Percentiles rank a stretch among this genome's conserved stretches.
phyloP scores from a whole-genome alignment of 2,329 filamentous ascomycete species.

The Polychaeton citri region DNA sequence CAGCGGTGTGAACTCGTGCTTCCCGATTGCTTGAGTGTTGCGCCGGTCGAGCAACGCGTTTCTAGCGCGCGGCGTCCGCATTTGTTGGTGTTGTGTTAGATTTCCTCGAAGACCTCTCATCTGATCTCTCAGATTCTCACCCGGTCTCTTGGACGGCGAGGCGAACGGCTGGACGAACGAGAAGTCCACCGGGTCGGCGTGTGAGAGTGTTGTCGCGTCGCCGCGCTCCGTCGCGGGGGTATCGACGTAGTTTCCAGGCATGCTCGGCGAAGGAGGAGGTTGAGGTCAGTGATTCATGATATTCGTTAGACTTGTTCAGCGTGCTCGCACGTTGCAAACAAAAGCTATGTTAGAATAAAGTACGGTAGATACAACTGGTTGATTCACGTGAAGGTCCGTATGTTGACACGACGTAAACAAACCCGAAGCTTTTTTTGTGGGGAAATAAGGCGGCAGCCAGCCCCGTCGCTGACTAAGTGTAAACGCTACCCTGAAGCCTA shows the following conservation, averaged over 20 bases:
- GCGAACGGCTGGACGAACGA: conserved; percentile 81
- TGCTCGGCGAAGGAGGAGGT: conserved; percentile 10
- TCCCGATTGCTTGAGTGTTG: conserved; percentile 33
- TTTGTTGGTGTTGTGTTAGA: conserved; percentile 4
- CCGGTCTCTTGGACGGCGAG: conserved; percentile 57
- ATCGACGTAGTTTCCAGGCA: conserved; percentile 48
- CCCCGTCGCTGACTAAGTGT: background rate
- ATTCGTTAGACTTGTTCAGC: background rate
- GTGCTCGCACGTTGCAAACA: background rate
- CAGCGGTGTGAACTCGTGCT: conserved; percentile 83
- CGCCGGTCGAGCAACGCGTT: conserved; percentile 57
- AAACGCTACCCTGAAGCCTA: too few species aligned
- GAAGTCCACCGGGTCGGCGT: conserved; percentile 61
- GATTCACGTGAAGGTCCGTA: background rate
- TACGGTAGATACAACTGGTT: too few species aligned
- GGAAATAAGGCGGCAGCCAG: background rate
- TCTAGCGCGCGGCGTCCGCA: conserved; percentile 56
- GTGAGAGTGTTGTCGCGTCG: conserved; percentile 66
- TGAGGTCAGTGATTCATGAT: background rate
- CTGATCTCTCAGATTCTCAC: conserved; percentile 58
- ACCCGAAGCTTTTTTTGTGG: background rate
- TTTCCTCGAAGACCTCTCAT: conserved; percentile 51
- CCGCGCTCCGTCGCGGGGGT: conserved; percentile 76
- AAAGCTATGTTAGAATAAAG: too few species aligned
- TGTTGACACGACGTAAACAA: conserved; percentile 1